Conservation (phyloP, 2,329 filamentous ascomycete species). For the Talaromyces funiculosus region DNA sequence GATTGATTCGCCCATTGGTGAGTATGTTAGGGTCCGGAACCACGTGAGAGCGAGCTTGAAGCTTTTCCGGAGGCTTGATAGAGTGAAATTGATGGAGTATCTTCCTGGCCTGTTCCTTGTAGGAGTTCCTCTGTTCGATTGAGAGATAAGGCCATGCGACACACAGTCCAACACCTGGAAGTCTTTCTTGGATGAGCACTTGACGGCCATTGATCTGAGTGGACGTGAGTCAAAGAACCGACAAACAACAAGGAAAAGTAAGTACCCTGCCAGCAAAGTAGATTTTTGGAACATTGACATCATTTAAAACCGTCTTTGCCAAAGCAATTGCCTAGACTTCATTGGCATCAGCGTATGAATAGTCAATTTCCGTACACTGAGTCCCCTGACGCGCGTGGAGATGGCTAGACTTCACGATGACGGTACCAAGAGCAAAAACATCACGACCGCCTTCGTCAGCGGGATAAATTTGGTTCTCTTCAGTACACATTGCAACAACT, state of each 20-base stretch:
- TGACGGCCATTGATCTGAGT: conserved; percentile 31
- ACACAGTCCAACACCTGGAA: conserved; percentile 34
- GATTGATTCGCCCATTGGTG: conserved; percentile 23
- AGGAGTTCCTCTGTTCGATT: conserved; percentile 27
- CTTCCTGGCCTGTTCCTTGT: conserved; percentile 33
- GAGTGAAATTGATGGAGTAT: conserved; percentile 33
- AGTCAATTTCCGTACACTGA: no score
- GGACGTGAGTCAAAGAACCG: conserved; percentile 8
- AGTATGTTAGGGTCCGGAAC: conserved; percentile 24
- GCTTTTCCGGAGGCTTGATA: conserved; percentile 22
- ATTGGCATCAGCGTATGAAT: no score
- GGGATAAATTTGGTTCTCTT: no score
- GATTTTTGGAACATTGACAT: conserved; percentile 32
- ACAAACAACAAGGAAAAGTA: conserved; percentile 2
- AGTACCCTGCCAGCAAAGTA: conserved; percentile 37
- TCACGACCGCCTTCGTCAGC: no score
- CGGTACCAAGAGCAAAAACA: no score
- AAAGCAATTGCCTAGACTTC: no score
- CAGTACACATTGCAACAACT: no score
- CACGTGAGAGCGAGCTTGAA: conserved; percentile 20
- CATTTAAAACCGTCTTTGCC: conserved; percentile 24
- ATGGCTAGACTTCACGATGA: no score
- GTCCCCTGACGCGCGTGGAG: no score
- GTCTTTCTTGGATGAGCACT: conserved; percentile 36
- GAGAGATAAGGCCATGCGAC: conserved; percentile 36